phyloP scores from a whole-genome alignment of 805 yeast genomes.

The Starmerella khaoyaiensis region DNA sequence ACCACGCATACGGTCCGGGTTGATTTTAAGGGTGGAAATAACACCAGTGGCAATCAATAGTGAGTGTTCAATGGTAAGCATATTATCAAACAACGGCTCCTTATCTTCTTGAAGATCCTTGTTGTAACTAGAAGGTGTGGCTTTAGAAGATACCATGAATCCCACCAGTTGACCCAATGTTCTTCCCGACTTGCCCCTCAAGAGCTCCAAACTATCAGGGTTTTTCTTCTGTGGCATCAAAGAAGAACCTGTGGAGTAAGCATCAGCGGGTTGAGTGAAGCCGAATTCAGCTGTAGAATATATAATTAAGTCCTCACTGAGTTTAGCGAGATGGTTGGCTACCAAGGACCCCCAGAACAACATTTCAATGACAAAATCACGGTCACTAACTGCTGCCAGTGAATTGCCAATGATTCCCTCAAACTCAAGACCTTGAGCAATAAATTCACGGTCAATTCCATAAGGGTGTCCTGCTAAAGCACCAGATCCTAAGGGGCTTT shows the following conservation, averaged over 20 bases:
- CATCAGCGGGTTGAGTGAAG: slow-evolving; percentile 84
- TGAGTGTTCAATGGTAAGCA: slow-evolving; percentile 87
- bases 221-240: slow-evolving; percentile 99
- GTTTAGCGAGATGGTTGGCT: slow-evolving; percentile 90
- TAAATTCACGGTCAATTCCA: slow-evolving; percentile 89
- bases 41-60: slow-evolving; percentile 93
- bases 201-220: slow-evolving; percentile 88
- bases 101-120: slow-evolving; percentile 99
- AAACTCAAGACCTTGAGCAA: slow-evolving; percentile 73
- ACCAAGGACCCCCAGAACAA: slow-evolving; percentile 91
- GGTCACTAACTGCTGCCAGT: slow-evolving; percentile 89
- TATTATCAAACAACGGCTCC: slow-evolving; percentile 90
- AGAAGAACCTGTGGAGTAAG: slow-evolving; percentile 96
- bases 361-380: slow-evolving; percentile 93
- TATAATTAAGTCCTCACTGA: slow-evolving; percentile 87
- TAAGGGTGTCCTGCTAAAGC: slow-evolving; percentile 99
- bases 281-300: slow-evolving; percentile 98
- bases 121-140: slow-evolving; percentile 96
- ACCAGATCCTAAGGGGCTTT: slow-evolving; percentile 89
- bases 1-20: slow-evolving; percentile 62
- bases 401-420: slow-evolving; percentile 86
- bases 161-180: slow-evolving; percentile 93
- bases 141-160: slow-evolving; percentile 88
- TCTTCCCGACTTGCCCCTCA: slow-evolving; percentile 95
- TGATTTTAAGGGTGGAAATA: slow-evolving; percentile 67